Base-by-base conservation (phyloP, 768 basidiomycete genomes). In the Pulveroboletus sp. region DNA sequence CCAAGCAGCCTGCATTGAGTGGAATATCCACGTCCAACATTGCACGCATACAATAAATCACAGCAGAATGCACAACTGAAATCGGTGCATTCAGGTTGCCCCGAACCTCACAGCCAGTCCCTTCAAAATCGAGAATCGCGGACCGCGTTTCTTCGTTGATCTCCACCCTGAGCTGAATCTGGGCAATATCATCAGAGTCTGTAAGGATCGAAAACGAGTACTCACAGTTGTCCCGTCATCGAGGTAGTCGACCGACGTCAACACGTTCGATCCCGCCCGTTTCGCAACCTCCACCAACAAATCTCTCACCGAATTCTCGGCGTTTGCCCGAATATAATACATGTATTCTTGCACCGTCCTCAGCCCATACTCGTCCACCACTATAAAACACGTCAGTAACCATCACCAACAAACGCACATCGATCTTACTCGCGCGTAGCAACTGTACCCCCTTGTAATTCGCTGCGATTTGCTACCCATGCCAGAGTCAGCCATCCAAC, bases 291-390 rank as follows among this genome's bases (percentile, higher is more conserved):
- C 79, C 39, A 79, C 78, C 44, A 98, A 75, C 21, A 98, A 77
- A 56, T 82, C 82, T 43, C 94, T 79, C 4, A 98, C 94, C 12
- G 87, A 90, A 50, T 67, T 72, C 66, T 97, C 94, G 40, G 94
- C 94, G 58, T 95, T 98, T 29, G 76, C 70, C 24, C 89, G 85
- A 64, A 95, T 97, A 66, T 92, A 85, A 51, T 80, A 79, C 93
- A 95, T 95, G 67, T 95, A 95, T 60, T 89, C 83, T 62, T 95
- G 94, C 5, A 98, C 94, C 1, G 84, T 92, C 49, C 80, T 70
- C 35, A 97, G 76, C 6, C 84, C 79, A 58, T 95, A 95, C 56
- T 98, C 94, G 6, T 83, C 78, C 43, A 95, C 85, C 58, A 97
- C 83, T 92, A 53, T 33, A 41, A 31, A 37, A 27, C 33, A 11